Evolutionary conservation across 441 rosid species (phyloP).

Genomic region (Erodium moschatum): DNA sequence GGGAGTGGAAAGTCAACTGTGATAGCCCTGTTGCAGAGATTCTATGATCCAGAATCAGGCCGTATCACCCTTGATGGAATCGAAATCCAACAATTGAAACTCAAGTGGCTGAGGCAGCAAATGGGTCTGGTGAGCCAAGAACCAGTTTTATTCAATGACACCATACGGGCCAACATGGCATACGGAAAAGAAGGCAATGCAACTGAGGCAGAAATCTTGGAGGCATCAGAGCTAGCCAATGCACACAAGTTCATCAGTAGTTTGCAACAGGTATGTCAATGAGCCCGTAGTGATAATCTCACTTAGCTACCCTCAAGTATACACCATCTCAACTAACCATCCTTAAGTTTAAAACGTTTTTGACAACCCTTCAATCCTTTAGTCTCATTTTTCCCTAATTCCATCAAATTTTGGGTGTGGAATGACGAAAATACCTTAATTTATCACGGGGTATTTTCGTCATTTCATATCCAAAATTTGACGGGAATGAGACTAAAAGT

Average conservation of each 20-base stretch:
- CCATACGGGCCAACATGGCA: slow-evolving; percentile 62
- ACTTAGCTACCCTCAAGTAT: no score
- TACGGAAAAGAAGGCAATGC: slow-evolving; percentile 62
- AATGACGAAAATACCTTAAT: no score
- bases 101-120: slow-evolving; percentile 72
- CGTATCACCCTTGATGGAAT: slow-evolving; percentile 56
- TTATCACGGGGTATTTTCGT: no score
- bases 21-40: slow-evolving; percentile 58
- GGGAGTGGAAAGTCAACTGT: slow-evolving; percentile 79
- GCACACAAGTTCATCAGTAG: slow-evolving; percentile 69
- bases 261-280: slow-evolving; percentile 42
- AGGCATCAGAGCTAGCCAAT: slow-evolving; percentile 61
- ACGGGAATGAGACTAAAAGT: no score
- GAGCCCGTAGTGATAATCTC: not conserved
- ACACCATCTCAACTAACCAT: no score
- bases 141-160: slow-evolving; percentile 67
- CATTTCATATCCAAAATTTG: no score
- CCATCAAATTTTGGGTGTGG: no score
- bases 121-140: slow-evolving; percentile 75
- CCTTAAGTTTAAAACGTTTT: no score
- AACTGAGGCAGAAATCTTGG: slow-evolving; percentile 47
- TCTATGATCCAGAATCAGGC: slow-evolving; percentile 73
- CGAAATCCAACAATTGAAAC: slow-evolving; percentile 42
- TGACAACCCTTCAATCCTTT: no score
- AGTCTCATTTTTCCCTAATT: no score